These are phyloP conservation scores for Toxoplasma gondii DNA, from an alignment of 169 alveolate species.

Conservation along the genomic window DNA sequence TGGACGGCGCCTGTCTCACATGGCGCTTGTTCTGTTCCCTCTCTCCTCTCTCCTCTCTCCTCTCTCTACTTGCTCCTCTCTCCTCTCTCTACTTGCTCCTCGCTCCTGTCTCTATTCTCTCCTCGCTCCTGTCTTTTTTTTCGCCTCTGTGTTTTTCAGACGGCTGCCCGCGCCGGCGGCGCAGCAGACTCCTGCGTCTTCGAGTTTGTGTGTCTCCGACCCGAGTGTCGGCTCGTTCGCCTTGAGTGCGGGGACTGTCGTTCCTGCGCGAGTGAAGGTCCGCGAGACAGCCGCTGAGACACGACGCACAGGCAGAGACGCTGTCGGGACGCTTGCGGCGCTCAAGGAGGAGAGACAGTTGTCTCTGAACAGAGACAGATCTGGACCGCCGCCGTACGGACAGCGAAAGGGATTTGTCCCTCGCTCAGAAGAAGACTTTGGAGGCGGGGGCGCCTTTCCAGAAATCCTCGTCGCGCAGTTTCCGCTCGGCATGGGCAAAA, in stretches of 20 bases:
- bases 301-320: neutral
- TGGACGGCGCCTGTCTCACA: no score
- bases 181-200: neutral
- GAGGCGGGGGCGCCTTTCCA: conserved; percentile 86
- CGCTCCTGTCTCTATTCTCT: no score
- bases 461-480: conserved; percentile 82
- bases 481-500: conserved; percentile 81
- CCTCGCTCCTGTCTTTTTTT: no score
- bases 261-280: no score
- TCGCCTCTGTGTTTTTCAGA: neutral
- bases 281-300: no score
- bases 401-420: conserved; percentile 76
- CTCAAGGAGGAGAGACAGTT: neutral
- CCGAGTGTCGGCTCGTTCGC: neutral
- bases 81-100: no score
- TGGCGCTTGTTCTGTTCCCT: no score
- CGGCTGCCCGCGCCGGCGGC: conserved; percentile 10
- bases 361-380: neutral
- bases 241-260: no score
- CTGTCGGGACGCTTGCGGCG: conserved; percentile 18
- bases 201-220: neutral
- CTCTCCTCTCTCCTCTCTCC: no score
- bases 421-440: conserved; percentile 79
- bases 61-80: no score
- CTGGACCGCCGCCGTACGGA: conserved; percentile 67